These are phyloP conservation scores for Amoebophrya sp. DNA, from an alignment of 169 alveolate species.

Conservation along the genomic window DNA sequence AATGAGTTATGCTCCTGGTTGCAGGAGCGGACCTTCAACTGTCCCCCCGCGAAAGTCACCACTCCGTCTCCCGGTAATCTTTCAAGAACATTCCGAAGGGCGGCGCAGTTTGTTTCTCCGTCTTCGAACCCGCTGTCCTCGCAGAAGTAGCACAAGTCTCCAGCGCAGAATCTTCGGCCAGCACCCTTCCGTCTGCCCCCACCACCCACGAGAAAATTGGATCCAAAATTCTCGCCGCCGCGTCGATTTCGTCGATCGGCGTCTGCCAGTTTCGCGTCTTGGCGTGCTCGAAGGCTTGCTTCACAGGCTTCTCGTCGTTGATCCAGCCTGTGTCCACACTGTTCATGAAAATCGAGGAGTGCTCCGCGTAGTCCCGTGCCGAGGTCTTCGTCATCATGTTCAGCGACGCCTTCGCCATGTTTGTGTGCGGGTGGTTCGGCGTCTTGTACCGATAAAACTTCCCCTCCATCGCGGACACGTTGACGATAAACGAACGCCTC, in stretches of 20 bases:
- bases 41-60: no score
- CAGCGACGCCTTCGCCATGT: slow-evolving; percentile 67
- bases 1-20: no score
- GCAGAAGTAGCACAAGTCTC: no score
- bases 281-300: slow-evolving; percentile 17
- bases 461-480: slow-evolving; percentile 66
- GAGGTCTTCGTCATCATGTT: slow-evolving; percentile 59
- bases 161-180: no score
- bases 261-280: slow-evolving; percentile 14
- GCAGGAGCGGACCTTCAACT: no score
- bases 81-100: background rate
- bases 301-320: slow-evolving; percentile 28
- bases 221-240: slow-evolving; percentile 28
- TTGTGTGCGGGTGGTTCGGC: slow-evolving; percentile 59
- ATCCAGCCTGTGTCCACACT: slow-evolving; percentile 33
- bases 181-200: no score
- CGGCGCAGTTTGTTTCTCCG: no score
- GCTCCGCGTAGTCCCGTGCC: slow-evolving; percentile 42
- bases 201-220: no score
- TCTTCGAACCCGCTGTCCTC: no score
- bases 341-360: slow-evolving; percentile 23
- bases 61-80: background rate
- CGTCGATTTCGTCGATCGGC: slow-evolving; percentile 30
- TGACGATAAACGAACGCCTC: slow-evolving; percentile 50
- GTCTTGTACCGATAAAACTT: slow-evolving; percentile 46